Conservation (phyloP, 768 basidiomycete species). For the Neoboletus magnificus region DNA sequence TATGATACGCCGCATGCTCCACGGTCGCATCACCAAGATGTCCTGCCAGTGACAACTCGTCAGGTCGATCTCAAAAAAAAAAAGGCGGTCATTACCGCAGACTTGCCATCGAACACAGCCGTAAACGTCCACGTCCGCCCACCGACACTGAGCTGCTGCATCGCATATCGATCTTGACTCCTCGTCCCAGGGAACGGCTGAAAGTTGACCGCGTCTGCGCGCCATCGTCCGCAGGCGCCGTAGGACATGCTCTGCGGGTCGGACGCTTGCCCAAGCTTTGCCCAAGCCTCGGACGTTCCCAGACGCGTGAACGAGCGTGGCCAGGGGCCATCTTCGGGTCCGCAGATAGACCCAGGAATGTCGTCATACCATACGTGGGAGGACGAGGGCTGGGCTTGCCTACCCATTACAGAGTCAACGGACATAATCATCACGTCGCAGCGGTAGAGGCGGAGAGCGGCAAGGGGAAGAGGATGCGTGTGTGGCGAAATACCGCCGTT, state of each 20-base stretch:
- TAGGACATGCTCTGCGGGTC: conserved; percentile 47
- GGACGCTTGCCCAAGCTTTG: conserved; percentile 47
- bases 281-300: conserved; percentile 50
- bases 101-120: conserved; percentile 67
- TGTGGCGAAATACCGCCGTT: conserved; percentile 5
- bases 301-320: conserved; percentile 56
- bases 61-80: neutral
- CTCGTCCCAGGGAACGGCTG: conserved; percentile 53
- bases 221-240: conserved; percentile 35
- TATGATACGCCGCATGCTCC: conserved; percentile 62
- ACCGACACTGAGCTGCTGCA: conserved; percentile 52
- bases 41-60: conserved; percentile 38
- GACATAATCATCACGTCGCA: conserved; percentile 17
- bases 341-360: conserved; percentile 59
- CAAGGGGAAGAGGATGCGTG: neutral
- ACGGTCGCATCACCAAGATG: conserved; percentile 70
- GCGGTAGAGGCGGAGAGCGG: neutral
- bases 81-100: neutral
- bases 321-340: conserved; percentile 64
- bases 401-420: conserved; percentile 12
- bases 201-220: conserved; percentile 64
- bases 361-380: conserved; percentile 55
- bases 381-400: conserved; percentile 15
- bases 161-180: conserved; percentile 65
- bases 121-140: conserved; percentile 62